Percentiles rank a stretch among this genome's conserved stretches.
These are phyloP conservation scores for Lolium rigidum DNA, from an alignment of 176 grass and related monocot species.

Conservation along the genomic window DNA sequence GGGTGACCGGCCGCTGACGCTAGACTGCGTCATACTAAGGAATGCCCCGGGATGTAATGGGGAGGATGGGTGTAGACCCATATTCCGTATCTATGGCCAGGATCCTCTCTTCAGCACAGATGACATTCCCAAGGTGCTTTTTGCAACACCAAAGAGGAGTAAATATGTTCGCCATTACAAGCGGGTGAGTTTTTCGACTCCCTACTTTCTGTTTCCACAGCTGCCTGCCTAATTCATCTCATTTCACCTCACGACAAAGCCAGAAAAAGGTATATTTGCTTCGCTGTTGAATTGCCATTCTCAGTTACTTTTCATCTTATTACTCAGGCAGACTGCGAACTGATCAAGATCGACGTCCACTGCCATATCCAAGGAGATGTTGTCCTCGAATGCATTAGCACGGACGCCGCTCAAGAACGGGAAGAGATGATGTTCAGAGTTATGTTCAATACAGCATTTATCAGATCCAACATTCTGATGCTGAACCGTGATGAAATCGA, in stretches of 20 bases:
- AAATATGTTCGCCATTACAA: slow-evolving; percentile 87
- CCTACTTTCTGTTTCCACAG: slow-evolving; percentile 11
- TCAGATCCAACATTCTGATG: slow-evolving; percentile 98
- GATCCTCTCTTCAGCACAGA: slow-evolving; percentile 75
- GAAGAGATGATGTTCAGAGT: slow-evolving; percentile 99
- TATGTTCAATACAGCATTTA: slow-evolving; percentile 98
- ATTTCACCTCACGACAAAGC: neutral
- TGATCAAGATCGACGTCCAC: slow-evolving; percentile 96
- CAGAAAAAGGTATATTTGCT: slow-evolving; percentile 17
- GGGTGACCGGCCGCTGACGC: slow-evolving; percentile 79
- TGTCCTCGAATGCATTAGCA: slow-evolving; percentile 94
- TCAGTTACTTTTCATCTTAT: slow-evolving; percentile 41
- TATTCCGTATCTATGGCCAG: slow-evolving; percentile 95
- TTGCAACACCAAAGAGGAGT: slow-evolving; percentile 82
- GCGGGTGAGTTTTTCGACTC: slow-evolving; percentile 57
- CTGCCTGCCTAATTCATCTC: slow-evolving; percentile 28
- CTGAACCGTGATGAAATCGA: slow-evolving; percentile 95
- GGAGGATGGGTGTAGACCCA: slow-evolving; percentile 82
- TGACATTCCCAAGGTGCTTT: slow-evolving; percentile 72
- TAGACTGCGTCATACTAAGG: slow-evolving; percentile 95
- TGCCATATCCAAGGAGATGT: slow-evolving; percentile 99
- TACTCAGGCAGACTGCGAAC: slow-evolving; percentile 83
- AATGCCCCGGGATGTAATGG: slow-evolving; percentile 66
- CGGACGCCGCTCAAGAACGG: slow-evolving; percentile 68
- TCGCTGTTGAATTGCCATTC: slow-evolving; percentile 5